phyloP scores from a whole-genome alignment of 208 protist species.

The Vickermania ingenoplastis region DNA sequence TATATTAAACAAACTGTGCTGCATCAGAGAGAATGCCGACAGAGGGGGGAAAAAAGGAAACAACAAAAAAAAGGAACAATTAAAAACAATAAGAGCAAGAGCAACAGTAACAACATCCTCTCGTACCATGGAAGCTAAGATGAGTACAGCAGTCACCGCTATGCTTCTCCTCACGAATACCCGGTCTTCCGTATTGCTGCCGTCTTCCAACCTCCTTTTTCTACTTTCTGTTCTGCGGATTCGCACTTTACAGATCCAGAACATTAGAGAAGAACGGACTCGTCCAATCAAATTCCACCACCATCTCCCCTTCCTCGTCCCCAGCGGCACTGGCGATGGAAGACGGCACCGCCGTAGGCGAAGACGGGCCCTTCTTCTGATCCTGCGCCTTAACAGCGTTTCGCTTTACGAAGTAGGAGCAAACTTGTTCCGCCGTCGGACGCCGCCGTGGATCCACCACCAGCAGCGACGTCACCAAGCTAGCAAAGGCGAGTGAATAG shows the following conservation, averaged over 20 bases:
- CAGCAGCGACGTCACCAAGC: constrained; percentile 70
- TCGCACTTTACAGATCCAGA: constrained; percentile 49
- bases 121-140: too few relatives aligned
- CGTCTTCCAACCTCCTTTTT: constrained; percentile 4
- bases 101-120: too few relatives aligned
- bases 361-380: neutral
- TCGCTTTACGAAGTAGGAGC: constrained; percentile 38
- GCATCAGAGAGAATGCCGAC: too few relatives aligned
- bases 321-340: neutral
- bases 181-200: too few relatives aligned
- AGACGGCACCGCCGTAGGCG: neutral
- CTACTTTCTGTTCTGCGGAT: constrained; percentile 1
- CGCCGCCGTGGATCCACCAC: constrained; percentile 52
- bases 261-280: constrained; percentile 74
- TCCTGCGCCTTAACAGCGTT: neutral
- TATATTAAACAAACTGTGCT: too few relatives aligned
- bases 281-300: constrained; percentile 38
- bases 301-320: constrained; percentile 13
- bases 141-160: too few relatives aligned
- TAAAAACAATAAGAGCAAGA: too few relatives aligned
- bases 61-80: too few relatives aligned
- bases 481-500: constrained; percentile 66
- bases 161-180: too few relatives aligned
- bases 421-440: constrained; percentile 45
- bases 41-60: too few relatives aligned